Percentiles rank a stretch among this genome's conserved stretches.
phyloP scores from a whole-genome alignment of 2,329 filamentous ascomycete species.

The Alternaria tenuissima region DNA sequence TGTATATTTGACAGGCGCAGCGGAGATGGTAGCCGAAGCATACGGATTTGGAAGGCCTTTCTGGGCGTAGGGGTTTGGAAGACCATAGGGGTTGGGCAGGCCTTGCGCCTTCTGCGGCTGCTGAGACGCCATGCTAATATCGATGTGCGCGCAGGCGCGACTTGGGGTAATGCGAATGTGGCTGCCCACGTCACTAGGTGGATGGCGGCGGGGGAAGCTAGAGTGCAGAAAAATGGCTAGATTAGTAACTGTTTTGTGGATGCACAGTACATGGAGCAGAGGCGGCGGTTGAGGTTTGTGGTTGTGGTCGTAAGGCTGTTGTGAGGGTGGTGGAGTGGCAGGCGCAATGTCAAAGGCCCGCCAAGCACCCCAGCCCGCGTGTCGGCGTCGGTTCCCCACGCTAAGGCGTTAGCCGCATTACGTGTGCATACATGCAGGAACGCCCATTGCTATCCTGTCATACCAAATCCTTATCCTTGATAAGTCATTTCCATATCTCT shows the following conservation, averaged over 20 bases:
- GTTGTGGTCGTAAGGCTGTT: neutral
- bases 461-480: slow-evolving; percentile 12
- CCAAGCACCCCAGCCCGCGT: slow-evolving; percentile 4
- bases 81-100: slow-evolving; percentile 39
- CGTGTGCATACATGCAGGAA: slow-evolving; percentile 20
- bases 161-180: slow-evolving; percentile 12
- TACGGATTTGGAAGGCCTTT: slow-evolving; percentile 41
- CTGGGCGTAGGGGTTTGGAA: slow-evolving; percentile 41
- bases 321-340: slow-evolving; percentile 8
- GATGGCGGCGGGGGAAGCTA: neutral
- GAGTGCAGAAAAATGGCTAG: neutral
- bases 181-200: neutral
- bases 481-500: slow-evolving; percentile 13
- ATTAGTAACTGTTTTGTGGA: neutral
- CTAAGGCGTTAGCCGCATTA: slow-evolving; percentile 20
- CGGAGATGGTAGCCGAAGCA: slow-evolving; percentile 36
- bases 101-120: slow-evolving; percentile 33
- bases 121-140: slow-evolving; percentile 35
- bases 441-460: slow-evolving; percentile 20
- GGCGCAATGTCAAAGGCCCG: slow-evolving; percentile 6
- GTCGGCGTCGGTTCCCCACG: slow-evolving; percentile 14
- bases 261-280: neutral
- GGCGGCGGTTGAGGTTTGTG: neutral
- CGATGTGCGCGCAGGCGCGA: slow-evolving; percentile 14
- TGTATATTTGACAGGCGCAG: slow-evolving; percentile 38